phyloP scores from a whole-genome alignment of 2,329 filamentous ascomycete genomes.

The Ploettnerulaceae sp. region DNA sequence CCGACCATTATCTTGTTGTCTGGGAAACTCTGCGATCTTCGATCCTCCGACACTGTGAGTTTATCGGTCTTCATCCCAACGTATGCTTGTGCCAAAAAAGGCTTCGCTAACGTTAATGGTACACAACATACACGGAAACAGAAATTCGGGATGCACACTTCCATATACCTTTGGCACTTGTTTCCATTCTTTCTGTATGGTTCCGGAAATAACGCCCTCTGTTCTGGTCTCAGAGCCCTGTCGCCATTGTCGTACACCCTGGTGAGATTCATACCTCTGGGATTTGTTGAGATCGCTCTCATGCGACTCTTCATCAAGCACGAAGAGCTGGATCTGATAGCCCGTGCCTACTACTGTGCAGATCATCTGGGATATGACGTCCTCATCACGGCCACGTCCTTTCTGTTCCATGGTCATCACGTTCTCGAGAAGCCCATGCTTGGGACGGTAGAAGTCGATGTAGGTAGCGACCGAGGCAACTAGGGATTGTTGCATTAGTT shows the following conservation, averaged over 20 bases:
- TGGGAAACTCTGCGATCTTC: conserved; percentile 64
- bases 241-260: conserved; percentile 41
- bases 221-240: conserved; percentile 36
- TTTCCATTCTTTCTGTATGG: conserved; percentile 21
- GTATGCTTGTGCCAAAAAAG: conserved; percentile 50
- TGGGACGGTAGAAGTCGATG: conserved; percentile 68
- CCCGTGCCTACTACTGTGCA: conserved; percentile 70
- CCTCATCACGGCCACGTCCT: conserved; percentile 45
- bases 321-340: conserved; percentile 66
- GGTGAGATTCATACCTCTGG: conserved; percentile 48
- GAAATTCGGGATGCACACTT: conserved; percentile 45
- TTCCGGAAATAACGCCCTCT: conserved; percentile 39
- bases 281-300: conserved; percentile 53
- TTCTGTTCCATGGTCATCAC: conserved; percentile 57
- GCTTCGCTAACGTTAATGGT: conserved; percentile 39
- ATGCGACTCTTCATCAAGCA: conserved; percentile 54
- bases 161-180: conserved; percentile 40
- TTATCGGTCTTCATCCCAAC: conserved; percentile 63
- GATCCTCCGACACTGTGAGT: conserved; percentile 58
- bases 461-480: conserved; percentile 71
- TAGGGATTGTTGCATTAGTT: conserved; percentile 68
- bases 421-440: conserved; percentile 75
- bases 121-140: conserved; percentile 54
- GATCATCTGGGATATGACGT: conserved; percentile 69
- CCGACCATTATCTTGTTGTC: conserved; percentile 70